Conservation (phyloP, 495 filamentous ascomycete species). For the Trichoderma orchidacearum region DNA sequence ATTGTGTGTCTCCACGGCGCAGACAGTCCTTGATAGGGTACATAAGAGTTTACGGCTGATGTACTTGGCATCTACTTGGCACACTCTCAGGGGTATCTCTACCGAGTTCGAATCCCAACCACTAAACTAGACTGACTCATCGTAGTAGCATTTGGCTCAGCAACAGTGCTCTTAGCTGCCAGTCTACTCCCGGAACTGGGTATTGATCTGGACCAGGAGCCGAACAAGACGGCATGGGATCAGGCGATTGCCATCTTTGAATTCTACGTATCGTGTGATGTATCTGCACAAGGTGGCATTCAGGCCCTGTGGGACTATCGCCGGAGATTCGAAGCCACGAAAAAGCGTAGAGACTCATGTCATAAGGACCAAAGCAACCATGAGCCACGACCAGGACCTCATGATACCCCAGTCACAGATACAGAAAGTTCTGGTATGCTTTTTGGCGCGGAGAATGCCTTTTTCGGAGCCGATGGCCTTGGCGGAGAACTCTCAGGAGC, state of each 20-base stretch:
- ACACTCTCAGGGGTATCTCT: background rate
- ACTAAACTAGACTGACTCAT: background rate
- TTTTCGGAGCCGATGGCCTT: background rate
- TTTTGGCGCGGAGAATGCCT: background rate
- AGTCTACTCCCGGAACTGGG: background rate
- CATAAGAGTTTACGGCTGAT: background rate
- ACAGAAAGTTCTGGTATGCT: background rate
- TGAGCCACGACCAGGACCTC: background rate
- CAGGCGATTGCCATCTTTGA: background rate
- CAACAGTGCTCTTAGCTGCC: background rate
- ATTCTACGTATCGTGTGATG: background rate
- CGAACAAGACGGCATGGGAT: background rate
- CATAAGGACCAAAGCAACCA: background rate
- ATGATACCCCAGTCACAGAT: background rate
- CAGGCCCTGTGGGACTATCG: background rate
- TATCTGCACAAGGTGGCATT: background rate
- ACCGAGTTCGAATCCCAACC: background rate
- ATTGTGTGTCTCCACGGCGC: background rate
- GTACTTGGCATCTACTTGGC: background rate
- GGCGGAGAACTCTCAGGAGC: background rate
- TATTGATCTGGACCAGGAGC: background rate
- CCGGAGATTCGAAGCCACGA: background rate
- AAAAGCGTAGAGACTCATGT: background rate
- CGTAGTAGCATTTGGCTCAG: background rate
- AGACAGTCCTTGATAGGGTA: background rate